A percentile compares a stretch with the other conserved stretches of the same genome.
Conservation (phyloP, 148 eudicot species). For the Rheum nobile region DNA sequence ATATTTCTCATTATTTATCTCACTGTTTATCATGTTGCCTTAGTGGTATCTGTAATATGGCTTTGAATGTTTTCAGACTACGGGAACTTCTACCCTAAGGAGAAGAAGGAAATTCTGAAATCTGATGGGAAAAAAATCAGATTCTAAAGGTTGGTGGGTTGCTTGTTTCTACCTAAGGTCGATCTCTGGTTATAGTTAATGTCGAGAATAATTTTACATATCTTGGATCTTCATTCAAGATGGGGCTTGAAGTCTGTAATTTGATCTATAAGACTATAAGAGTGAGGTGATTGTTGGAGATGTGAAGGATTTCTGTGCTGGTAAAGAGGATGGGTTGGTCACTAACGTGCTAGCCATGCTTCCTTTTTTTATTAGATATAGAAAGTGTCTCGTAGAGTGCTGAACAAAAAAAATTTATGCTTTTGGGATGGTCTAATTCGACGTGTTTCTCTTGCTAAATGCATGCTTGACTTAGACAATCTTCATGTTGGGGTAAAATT, state of each 20-base stretch:
- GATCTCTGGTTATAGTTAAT: neutral
- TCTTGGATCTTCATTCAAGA: neutral
- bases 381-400: neutral
- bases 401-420: neutral
- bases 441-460: neutral
- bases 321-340: neutral
- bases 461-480: neutral
- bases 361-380: neutral
- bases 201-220: neutral
- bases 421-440: neutral
- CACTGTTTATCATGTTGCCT: neutral
- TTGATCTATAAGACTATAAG: neutral
- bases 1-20: neutral
- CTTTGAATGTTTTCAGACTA: constrained; percentile 29
- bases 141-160: constrained; percentile 46
- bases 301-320: neutral
- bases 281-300: neutral
- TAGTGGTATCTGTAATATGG: neutral
- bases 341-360: neutral
- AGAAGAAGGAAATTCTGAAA: constrained; percentile 80
- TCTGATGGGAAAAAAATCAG: constrained; percentile 50
- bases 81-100: constrained; percentile 73
- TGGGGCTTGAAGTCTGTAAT: neutral
- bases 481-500: neutral
- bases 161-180: neutral